Conservation (phyloP, 2,329 filamentous ascomycete genomes). For the Trichothecium sympodiale region DNA sequence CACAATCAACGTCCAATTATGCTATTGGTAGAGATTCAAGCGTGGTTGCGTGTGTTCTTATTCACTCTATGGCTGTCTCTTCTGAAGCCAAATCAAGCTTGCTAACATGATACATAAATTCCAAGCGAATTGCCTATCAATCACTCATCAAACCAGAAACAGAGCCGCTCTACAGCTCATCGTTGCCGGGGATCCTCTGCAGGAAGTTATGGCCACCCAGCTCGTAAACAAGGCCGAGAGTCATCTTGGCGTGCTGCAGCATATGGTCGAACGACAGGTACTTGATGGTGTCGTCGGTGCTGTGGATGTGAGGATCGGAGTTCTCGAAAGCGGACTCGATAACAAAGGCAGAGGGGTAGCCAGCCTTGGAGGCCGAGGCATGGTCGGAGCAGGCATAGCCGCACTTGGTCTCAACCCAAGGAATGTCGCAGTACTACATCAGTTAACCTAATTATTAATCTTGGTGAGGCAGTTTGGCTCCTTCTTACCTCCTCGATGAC, state of each 20-base stretch:
- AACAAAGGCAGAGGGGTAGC: constrained; percentile 65
- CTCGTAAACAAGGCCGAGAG: constrained; percentile 73
- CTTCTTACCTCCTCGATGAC: constrained; percentile 51
- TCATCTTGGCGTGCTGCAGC: constrained; percentile 81
- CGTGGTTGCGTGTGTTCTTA: too few relatives aligned
- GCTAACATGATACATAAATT: too few relatives aligned
- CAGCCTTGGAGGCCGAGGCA: constrained; percentile 61
- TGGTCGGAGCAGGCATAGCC: constrained; percentile 77
- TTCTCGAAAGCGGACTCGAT: constrained; percentile 63
- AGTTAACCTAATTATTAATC: constrained; percentile 3
- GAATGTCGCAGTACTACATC: constrained; percentile 73
- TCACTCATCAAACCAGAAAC: neutral
- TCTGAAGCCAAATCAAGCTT: too few relatives aligned
- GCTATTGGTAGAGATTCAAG: too few relatives aligned
- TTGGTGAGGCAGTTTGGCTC: neutral
- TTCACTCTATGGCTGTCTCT: too few relatives aligned
- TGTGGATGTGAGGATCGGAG: constrained; percentile 59
- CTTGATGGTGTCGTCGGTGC: constrained; percentile 58
- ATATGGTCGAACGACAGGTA: constrained; percentile 78
- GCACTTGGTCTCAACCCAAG: constrained; percentile 78
- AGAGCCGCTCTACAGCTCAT: constrained; percentile 21
- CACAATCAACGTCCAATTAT: too few relatives aligned
- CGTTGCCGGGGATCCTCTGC: constrained; percentile 12
- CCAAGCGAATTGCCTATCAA: neutral
- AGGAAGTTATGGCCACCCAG: constrained; percentile 64